These are phyloP conservation scores for Aspergillus oerlinghausenensis DNA, from an alignment of 2,329 filamentous ascomycete species.

Conservation along the genomic window DNA sequence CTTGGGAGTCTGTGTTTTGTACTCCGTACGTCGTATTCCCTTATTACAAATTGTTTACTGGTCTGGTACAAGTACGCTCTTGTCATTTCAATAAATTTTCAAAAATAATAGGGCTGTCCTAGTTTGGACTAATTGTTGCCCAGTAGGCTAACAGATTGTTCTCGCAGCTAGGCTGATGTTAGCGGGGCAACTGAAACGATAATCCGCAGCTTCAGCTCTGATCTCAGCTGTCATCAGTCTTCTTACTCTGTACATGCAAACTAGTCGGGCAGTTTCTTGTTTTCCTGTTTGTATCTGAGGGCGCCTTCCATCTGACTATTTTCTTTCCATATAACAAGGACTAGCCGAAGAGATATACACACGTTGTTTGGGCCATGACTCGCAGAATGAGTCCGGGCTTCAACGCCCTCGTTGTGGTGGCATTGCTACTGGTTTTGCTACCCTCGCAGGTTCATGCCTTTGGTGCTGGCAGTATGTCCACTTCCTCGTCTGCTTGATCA, in stretches of 20 bases:
- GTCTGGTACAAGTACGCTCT: background rate
- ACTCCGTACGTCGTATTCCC: too few relatives aligned
- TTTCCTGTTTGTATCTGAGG: background rate
- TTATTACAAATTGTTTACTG: too few relatives aligned
- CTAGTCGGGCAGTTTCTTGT: background rate
- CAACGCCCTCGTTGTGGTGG: slow-evolving; percentile 31
- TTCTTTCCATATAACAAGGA: background rate
- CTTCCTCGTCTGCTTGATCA: background rate
- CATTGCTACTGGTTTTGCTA: slow-evolving; percentile 35
- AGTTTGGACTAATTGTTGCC: background rate
- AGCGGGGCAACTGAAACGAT: background rate
- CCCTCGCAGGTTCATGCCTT: slow-evolving; percentile 40
- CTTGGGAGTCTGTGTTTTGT: background rate
- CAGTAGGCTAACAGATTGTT: too few relatives aligned
- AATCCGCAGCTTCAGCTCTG: background rate
- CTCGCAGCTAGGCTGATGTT: background rate
- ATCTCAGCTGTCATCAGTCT: background rate
- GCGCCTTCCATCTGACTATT: background rate
- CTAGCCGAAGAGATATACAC: background rate
- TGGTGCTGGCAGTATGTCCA: slow-evolving; percentile 40
- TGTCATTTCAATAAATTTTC: background rate
- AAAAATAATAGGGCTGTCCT: background rate
- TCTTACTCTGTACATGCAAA: background rate
- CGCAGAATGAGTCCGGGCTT: slow-evolving; percentile 20
- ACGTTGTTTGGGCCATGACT: slow-evolving; percentile 10